phyloP scores from a whole-genome alignment of 1,284 basidiomycete species.

The Meira miltonrushii region DNA sequence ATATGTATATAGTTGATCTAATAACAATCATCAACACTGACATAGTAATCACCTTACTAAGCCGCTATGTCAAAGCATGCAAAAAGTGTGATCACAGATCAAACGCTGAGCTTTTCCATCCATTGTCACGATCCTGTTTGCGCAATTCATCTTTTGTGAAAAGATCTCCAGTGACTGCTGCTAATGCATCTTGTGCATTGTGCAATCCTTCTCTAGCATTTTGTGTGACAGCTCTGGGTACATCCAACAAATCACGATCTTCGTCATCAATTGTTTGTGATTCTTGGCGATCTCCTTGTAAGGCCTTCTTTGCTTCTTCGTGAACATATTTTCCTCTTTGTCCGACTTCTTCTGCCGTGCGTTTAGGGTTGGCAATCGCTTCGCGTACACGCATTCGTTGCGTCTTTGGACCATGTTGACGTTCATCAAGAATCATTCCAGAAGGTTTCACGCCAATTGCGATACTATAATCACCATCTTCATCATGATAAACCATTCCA shows the following conservation, averaged over 20 bases:
- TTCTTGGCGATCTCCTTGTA: not conserved
- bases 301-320: not conserved
- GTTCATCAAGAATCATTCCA: constrained; percentile 4
- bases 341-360: not conserved
- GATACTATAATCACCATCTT: constrained; percentile 6
- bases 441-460: constrained; percentile 9
- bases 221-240: no score
- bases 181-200: not conserved
- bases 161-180: not conserved
- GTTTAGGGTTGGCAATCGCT: not conserved
- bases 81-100: not conserved
- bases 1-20: no score
- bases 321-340: not conserved
- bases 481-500: constrained; percentile 6
- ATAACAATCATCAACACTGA: no score
- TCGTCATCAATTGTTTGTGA: no score
- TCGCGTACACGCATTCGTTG: constrained; percentile 10
- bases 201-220: no score
- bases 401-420: constrained; percentile 12
- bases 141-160: not conserved
- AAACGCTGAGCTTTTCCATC: not conserved
- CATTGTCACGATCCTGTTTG: not conserved
- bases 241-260: no score
- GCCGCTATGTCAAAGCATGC: no score
- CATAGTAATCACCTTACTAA: no score